Evolutionary conservation across 805 yeast species (phyloP).

Genomic region (Sugiyamaella smithiae): DNA sequence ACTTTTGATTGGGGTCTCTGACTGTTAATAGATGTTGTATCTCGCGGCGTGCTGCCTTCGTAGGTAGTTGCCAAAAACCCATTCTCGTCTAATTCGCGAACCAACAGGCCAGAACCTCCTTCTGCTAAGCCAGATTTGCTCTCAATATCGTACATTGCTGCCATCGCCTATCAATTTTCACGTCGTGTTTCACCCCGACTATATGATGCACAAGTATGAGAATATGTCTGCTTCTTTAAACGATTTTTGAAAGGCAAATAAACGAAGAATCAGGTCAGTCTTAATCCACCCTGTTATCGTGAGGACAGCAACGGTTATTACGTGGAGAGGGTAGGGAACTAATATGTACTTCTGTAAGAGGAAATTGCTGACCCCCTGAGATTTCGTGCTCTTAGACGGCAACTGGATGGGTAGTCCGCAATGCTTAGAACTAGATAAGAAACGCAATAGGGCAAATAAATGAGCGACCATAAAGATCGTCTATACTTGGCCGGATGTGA

Average conservation of each 20-base stretch:
- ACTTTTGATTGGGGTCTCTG: constrained; percentile 1
- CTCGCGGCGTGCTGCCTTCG: constrained; percentile 17
- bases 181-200: too few species aligned
- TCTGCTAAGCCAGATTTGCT: background rate
- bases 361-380: background rate
- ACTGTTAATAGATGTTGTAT: constrained; percentile 7
- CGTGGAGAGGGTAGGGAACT: background rate
- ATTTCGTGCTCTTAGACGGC: too few species aligned
- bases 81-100: constrained; percentile 25
- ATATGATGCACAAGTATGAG: too few species aligned
- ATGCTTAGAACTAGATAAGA: too few species aligned
- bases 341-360: background rate
- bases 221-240: background rate
- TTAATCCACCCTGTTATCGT: background rate
- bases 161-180: too few species aligned
- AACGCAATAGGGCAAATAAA: too few species aligned
- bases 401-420: too few species aligned
- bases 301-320: background rate
- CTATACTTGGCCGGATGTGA: too few species aligned
- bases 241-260: background rate
- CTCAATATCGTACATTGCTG: constrained; percentile 2
- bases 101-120: constrained; percentile 4
- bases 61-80: constrained; percentile 22
- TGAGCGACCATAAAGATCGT: too few species aligned
- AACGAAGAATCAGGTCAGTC: background rate